These are phyloP conservation scores for Yueomyces sinensis DNA, from an alignment of 805 yeast genomes.

Conservation along the genomic window DNA sequence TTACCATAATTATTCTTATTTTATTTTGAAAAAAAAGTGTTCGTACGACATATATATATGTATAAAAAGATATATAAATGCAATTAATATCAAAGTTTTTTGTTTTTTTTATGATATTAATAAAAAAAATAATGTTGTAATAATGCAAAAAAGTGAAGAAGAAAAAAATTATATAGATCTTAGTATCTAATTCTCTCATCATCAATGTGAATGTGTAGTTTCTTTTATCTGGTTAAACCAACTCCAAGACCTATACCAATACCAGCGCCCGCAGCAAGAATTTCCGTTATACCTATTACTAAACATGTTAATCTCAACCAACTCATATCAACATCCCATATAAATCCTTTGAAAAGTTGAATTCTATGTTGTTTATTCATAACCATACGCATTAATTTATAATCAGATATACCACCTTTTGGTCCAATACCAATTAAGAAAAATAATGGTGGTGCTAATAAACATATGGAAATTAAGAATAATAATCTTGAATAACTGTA, in stretches of 20 bases:
- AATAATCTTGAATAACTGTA: conserved; percentile 14
- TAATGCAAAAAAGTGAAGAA: too few species aligned
- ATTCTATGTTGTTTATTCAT: conserved; percentile 14
- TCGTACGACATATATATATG: too few species aligned
- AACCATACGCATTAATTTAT: conserved; percentile 15
- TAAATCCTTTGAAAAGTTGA: conserved; percentile 17
- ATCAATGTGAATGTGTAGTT: too few species aligned
- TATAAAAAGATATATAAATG: too few species aligned
- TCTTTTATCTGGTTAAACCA: conserved; percentile 20
- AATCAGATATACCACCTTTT: conserved; percentile 10
- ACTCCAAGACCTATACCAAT: conserved; percentile 36
- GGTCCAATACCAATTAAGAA: conserved; percentile 18
- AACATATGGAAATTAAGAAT: conserved; percentile 8
- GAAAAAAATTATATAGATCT: too few species aligned
- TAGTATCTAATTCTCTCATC: too few species aligned
- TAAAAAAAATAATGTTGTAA: too few species aligned
- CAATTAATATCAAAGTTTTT: too few species aligned
- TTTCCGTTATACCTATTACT: conserved; percentile 19
- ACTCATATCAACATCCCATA: conserved; percentile 18
- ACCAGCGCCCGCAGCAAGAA: conserved; percentile 25
- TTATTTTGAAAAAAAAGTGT: too few species aligned
- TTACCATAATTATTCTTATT: too few species aligned
- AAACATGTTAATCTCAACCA: conserved; percentile 22
- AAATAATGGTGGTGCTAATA: conserved; percentile 17
- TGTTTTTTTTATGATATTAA: too few species aligned